Percentiles rank a stretch among this genome's conserved stretches.
phyloP scores from a whole-genome alignment of 352 stramenopile genomes.

The Phytopythium cucurbitacearum region DNA sequence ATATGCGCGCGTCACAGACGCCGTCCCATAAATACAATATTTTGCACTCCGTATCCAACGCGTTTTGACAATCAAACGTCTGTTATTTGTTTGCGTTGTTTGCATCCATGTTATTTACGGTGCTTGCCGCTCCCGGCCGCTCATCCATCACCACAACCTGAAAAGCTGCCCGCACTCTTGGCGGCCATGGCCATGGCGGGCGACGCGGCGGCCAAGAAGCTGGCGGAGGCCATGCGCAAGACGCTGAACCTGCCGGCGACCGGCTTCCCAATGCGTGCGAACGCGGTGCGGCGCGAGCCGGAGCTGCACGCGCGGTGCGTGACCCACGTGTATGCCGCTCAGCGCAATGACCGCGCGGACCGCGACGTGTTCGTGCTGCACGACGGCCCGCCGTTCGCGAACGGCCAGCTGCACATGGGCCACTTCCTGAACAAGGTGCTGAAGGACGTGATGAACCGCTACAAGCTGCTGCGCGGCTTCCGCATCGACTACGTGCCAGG shows the following conservation, averaged over 20 bases:
- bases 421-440: slow-evolving; percentile 92
- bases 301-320: slow-evolving; percentile 68
- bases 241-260: slow-evolving; percentile 96
- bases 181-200: slow-evolving; percentile 3
- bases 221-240: slow-evolving; percentile 72
- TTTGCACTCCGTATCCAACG: no score
- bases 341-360: slow-evolving; percentile 18
- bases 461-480: slow-evolving; percentile 92
- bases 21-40: no score
- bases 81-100: no score
- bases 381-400: slow-evolving; percentile 98
- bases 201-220: slow-evolving; percentile 44
- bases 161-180: no score
- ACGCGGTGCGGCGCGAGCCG: slow-evolving; percentile 80
- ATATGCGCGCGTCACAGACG: no score
- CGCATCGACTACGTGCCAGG: slow-evolving; percentile 95
- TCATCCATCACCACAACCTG: no score
- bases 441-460: slow-evolving; percentile 99
- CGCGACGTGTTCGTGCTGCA: slow-evolving; percentile 90
- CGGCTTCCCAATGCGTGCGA: slow-evolving; percentile 95
- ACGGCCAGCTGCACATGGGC: slow-evolving; percentile 98
- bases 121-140: no score
- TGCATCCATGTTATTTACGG: no score
- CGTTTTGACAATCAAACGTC: no score
- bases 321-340: slow-evolving; percentile 48